A percentile compares a stretch with the other conserved stretches of the same genome.
Evolutionary conservation across 768 basidiomycete genomes (phyloP).

Genomic region (Trametes cingulata): DNA sequence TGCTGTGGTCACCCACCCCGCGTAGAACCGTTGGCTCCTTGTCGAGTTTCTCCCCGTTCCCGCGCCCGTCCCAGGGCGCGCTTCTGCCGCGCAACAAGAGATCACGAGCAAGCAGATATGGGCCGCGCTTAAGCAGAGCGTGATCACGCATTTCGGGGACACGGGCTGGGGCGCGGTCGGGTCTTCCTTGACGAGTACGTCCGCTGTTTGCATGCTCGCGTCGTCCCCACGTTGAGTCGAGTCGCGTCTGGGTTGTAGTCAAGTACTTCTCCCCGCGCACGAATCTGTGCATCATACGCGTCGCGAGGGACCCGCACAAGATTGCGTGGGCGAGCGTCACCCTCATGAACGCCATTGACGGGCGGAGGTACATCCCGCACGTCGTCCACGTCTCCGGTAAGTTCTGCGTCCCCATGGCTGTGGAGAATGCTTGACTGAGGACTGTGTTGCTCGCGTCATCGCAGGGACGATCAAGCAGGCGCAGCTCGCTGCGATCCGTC

Average conservation of each 20-base stretch:
- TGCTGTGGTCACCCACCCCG: too few relatives aligned
- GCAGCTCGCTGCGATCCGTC: slow-evolving; percentile 72
- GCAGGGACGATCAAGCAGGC: slow-evolving; percentile 86
- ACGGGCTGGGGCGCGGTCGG: slow-evolving; percentile 84
- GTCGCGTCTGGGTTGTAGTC: slow-evolving; percentile 46
- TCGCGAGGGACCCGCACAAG: slow-evolving; percentile 77
- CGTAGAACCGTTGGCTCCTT: slow-evolving; percentile 84
- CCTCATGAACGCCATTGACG: slow-evolving; percentile 63
- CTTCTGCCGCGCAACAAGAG: slow-evolving; percentile 25
- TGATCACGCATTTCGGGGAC: slow-evolving; percentile 78
- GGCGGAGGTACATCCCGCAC: slow-evolving; percentile 62
- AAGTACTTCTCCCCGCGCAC: slow-evolving; percentile 88
- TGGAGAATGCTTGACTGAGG: not conserved
- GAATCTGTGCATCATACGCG: slow-evolving; percentile 82
- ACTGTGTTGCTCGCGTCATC: not conserved
- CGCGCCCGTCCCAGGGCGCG: slow-evolving; percentile 21
- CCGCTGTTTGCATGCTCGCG: not conserved
- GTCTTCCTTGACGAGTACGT: slow-evolving; percentile 65
- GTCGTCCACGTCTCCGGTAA: slow-evolving; percentile 81
- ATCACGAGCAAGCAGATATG: slow-evolving; percentile 70
- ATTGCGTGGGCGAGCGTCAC: slow-evolving; percentile 82
- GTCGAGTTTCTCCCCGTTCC: slow-evolving; percentile 69
- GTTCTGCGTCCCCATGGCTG: slow-evolving; percentile 22
- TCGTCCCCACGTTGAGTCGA: not conserved
- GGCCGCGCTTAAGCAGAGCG: slow-evolving; percentile 65